Conservation (phyloP, 176 grass and related monocot species). For the Eragrostis curvula region DNA sequence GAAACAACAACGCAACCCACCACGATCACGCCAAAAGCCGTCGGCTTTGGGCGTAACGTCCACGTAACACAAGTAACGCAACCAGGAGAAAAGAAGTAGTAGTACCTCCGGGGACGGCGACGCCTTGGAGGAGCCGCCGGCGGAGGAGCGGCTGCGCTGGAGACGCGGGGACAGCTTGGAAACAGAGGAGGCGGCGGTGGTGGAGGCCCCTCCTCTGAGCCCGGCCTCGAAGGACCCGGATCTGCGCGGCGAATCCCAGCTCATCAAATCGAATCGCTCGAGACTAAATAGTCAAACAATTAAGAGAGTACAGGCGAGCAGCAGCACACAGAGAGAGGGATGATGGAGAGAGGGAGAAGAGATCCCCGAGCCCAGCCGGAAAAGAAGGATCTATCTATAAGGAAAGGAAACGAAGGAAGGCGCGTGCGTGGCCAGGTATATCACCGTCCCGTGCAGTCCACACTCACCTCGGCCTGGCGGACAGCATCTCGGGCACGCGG, state of each 20-base stretch:
- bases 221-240: conserved; percentile 61
- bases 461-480: conserved; percentile 51
- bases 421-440: neutral
- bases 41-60: conserved; percentile 17
- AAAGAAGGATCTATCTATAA: conserved; percentile 55
- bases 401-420: neutral
- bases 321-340: neutral
- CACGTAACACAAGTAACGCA: neutral
- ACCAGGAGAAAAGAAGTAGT: too few relatives aligned
- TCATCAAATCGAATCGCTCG: conserved; percentile 30
- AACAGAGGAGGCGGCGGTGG: neutral
- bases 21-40: conserved; percentile 4
- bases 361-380: conserved; percentile 7
- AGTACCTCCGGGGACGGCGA: conserved; percentile 47
- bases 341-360: neutral
- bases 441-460: neutral
- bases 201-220: conserved; percentile 27
- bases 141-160: conserved; percentile 47
- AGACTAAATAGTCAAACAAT: conserved; percentile 54
- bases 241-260: conserved; percentile 56
- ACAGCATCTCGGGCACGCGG: conserved; percentile 46
- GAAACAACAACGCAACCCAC: neutral
- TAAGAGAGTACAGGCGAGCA: conserved; percentile 6
- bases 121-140: conserved; percentile 32
- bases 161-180: conserved; percentile 37